A percentile compares a stretch with the other conserved stretches of the same genome.
Evolutionary conservation across 345 rosid species (phyloP).

Genomic region (Acer campestre): DNA sequence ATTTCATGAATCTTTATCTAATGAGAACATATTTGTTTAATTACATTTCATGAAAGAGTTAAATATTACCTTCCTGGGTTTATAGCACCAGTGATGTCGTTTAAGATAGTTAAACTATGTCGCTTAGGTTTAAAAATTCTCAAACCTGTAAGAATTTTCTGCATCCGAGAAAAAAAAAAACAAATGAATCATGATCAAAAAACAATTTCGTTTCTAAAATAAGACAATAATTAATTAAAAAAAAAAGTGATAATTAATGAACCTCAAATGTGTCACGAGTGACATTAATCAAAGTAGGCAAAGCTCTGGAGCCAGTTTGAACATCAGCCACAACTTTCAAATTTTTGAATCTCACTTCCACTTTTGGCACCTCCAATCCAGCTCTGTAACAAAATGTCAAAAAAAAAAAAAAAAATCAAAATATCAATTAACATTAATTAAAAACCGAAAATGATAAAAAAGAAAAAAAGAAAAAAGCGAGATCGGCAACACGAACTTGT

Average conservation of each 20-base stretch:
- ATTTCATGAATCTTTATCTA: no score
- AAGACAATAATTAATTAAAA: not conserved
- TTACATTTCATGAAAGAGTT: no score
- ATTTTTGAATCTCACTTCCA: constrained; percentile 76
- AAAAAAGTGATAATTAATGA: constrained; percentile 1
- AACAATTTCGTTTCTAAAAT: not conserved
- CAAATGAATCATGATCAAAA: not conserved
- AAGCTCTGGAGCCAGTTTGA: constrained; percentile 74
- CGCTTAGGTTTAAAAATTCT: constrained; percentile 54
- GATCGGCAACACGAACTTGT: constrained; percentile 31
- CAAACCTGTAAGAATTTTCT: constrained; percentile 47
- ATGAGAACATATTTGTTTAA: not conserved
- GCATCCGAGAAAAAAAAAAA: constrained; percentile 15
- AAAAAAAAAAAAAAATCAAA: not conserved
- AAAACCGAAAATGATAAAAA: not conserved
- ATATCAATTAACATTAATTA: not conserved
- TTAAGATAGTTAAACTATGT: constrained; percentile 54
- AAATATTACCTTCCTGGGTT: constrained; percentile 72
- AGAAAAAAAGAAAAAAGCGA: not conserved
- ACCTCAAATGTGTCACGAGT: constrained; percentile 73
- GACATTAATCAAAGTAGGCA: constrained; percentile 78
- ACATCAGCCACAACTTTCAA: constrained; percentile 61
- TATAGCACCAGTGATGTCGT: constrained; percentile 60
- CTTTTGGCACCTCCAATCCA: constrained; percentile 71
- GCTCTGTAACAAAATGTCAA: constrained; percentile 39